Evolutionary conservation across 345 rosid genomes (phyloP), one percentile per base, ranked within the genome.

Genomic region (Lepidium africanum): DNA sequence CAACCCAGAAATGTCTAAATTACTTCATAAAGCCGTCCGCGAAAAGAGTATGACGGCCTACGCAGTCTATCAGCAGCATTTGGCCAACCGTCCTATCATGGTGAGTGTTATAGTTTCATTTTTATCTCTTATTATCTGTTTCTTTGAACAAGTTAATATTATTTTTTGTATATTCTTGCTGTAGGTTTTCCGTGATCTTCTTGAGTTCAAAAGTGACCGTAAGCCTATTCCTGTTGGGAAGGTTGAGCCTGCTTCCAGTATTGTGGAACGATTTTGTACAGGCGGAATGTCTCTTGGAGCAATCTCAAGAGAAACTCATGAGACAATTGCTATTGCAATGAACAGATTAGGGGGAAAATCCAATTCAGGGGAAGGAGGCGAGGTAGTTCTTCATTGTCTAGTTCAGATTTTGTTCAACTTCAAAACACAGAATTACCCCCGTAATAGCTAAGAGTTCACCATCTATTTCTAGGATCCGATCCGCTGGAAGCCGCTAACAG

Each of bases 201-300:
- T 94, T 67, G 99, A 94, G 80, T 87, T 94, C 77, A 91, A 81
- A 82, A 94, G 96, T 81, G 95, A 89, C 63, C 88, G 89, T 53
- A 74, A 82, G 65, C 91, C 99, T 50, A 84, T 94, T 73, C 90
- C 91, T 30, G 88, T 94, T 54, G 91, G 99, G 55, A 87, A 80
- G 84, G 99, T 94, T 80, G 99, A 94, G 78, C 90, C 97, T 51
- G 95, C 97, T 41, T 55, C 80, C 41, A 80, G 87, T 38, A 94
- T 94, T 71, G 99, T 91, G 54, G 78, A 87, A 70, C 83, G 97
- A 62, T 94, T 94, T 80, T 94, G 99, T 80, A 94, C 99, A 37
- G 99, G 99, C 52, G 99, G 97, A 58, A 94, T 94, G 99, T 91
- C 99, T 14, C 97, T 94, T 32, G 99, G 99, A 72, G 99, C 99